Conservation (phyloP, 139 green algal genomes). For the Coelastrella sp. region DNA sequence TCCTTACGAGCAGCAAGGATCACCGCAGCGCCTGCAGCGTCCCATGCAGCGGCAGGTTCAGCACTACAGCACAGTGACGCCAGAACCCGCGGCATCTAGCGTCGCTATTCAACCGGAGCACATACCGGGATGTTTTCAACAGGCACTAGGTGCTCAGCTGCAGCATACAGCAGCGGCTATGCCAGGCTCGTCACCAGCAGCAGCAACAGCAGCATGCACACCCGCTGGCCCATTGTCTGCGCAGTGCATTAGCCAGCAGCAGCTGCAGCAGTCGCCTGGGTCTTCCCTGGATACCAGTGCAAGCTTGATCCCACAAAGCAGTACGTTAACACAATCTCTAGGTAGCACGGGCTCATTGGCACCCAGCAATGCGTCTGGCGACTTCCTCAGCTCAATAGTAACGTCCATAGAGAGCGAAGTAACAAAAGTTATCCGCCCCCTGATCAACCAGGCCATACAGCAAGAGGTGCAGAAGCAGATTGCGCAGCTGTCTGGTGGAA, state of each 20-base stretch:
- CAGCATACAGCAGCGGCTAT: constrained; percentile 23
- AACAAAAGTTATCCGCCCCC: not conserved
- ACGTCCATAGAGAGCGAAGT: not conserved
- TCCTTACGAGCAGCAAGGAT: no score
- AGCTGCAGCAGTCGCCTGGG: not conserved
- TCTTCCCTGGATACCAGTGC: not conserved
- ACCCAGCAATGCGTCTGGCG: not conserved
- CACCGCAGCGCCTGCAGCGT: no score
- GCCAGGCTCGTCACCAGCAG: not conserved
- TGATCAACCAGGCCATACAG: not conserved
- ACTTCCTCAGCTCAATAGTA: not conserved
- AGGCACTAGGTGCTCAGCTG: not conserved
- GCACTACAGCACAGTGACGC: not conserved
- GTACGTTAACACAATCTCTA: not conserved
- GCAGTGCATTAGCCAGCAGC: not conserved
- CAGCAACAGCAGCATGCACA: not conserved
- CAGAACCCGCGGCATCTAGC: not conserved
- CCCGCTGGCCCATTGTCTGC: not conserved
- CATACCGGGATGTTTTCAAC: no score
- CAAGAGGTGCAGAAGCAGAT: constrained; percentile 15
- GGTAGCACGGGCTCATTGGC: not conserved
- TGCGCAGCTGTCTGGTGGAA: not conserved
- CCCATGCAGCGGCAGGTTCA: not conserved
- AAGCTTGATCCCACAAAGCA: not conserved
- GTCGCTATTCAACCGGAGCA: no score